Conservation (phyloP, 75 land plant species). For the Cunninghamia lanceolata region DNA sequence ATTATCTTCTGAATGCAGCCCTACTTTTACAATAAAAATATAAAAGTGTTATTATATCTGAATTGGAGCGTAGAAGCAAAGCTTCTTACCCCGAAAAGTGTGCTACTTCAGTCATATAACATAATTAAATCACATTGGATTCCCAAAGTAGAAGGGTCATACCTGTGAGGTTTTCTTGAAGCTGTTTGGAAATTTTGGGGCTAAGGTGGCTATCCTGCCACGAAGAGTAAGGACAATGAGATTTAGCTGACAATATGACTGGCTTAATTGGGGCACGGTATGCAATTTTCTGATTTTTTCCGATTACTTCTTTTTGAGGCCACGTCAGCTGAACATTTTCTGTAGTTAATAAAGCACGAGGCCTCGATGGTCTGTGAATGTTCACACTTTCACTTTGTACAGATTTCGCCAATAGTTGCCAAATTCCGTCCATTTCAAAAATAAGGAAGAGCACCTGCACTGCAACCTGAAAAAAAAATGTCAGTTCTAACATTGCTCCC, state of each 20-base stretch:
- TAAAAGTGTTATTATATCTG: no score
- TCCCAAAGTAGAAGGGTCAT: not conserved
- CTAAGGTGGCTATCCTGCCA: conserved; percentile 70
- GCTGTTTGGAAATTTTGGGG: conserved; percentile 68
- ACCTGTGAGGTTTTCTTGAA: conserved; percentile 64
- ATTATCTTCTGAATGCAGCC: no score
- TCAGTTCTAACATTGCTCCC: no score
- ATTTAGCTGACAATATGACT: conserved; percentile 27
- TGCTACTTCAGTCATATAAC: no score
- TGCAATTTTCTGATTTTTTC: not conserved
- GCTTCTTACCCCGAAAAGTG: no score
- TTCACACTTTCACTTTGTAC: not conserved
- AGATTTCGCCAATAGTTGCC: not conserved
- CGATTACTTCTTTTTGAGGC: not conserved
- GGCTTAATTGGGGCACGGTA: not conserved
- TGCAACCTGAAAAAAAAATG: not conserved
- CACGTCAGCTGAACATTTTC: conserved; percentile 1
- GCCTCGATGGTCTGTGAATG: not conserved
- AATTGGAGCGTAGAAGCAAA: no score
- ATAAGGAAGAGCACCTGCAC: not conserved
- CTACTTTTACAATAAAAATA: no score
- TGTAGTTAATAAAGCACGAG: not conserved
- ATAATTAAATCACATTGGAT: no score
- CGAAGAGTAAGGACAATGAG: conserved; percentile 51
- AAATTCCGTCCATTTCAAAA: not conserved